These are phyloP conservation scores for Boletus reticulatus DNA, from an alignment of 768 basidiomycete genomes.

Conservation along the genomic window DNA sequence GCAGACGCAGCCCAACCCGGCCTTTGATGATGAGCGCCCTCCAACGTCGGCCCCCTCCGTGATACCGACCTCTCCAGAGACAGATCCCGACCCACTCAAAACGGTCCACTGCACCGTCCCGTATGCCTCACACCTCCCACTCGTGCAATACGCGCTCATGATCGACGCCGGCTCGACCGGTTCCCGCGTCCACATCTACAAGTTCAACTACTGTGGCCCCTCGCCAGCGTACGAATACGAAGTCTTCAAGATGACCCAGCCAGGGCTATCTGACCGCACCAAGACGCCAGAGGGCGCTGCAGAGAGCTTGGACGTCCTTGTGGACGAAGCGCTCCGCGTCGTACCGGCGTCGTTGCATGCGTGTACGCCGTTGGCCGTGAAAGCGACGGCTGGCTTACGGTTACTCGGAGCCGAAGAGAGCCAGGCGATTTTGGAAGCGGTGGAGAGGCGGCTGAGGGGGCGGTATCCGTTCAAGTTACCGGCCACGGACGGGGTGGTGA, in stretches of 20 bases:
- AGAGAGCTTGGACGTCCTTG: slow-evolving; percentile 68
- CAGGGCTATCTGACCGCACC: slow-evolving; percentile 70
- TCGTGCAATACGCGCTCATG: slow-evolving; percentile 94
- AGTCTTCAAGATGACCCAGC: slow-evolving; percentile 79
- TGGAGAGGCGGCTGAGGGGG: slow-evolving; percentile 53
- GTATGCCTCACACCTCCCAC: slow-evolving; percentile 42
- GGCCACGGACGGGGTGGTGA: slow-evolving; percentile 65
- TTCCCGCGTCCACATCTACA: slow-evolving; percentile 97
- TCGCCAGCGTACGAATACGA: slow-evolving; percentile 89
- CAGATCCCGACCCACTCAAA: slow-evolving; percentile 69
- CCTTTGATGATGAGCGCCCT: background rate
- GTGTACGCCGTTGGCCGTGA: slow-evolving; percentile 89
- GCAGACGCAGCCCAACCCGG: background rate
- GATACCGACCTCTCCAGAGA: slow-evolving; percentile 57
- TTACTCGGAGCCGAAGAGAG: slow-evolving; percentile 63
- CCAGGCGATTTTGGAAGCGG: slow-evolving; percentile 71
- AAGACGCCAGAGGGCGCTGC: slow-evolving; percentile 69
- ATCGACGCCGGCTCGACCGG: slow-evolving; percentile 98
- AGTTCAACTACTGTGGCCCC: slow-evolving; percentile 86
- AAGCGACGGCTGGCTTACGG: slow-evolving; percentile 89
- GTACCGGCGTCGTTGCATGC: slow-evolving; percentile 60
- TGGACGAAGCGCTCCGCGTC: slow-evolving; percentile 76
- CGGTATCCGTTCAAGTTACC: slow-evolving; percentile 68
- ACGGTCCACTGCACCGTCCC: slow-evolving; percentile 72
- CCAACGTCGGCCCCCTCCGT: slow-evolving; percentile 1